Evolutionary conservation across 345 rosid species (phyloP), one percentile per base, ranked within the genome.

Genomic region (Crucihimalaya himalaica): DNA sequence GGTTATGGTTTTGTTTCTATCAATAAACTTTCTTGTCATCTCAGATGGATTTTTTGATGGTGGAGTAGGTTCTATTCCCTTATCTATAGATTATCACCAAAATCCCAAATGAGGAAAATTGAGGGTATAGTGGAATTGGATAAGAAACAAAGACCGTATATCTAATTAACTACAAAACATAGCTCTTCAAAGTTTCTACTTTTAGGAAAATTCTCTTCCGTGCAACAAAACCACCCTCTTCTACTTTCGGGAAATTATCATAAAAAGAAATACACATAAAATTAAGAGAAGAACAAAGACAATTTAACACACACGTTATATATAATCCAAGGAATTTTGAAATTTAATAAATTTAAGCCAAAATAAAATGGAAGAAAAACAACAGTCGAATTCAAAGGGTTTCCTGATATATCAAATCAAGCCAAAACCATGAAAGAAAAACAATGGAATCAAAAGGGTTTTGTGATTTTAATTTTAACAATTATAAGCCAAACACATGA

Each of bases 51-150:
- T 14, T 60, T 52, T 68, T 45, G n/a, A 66, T 65, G 54, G 55
- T 74, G 56, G 65, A 71, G 79, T 68, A 66, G 75, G 75, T 54
- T 73, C 56, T 46, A 40, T 67, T 72, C 59, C 59, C 73, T 71
- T 67, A 4, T 60, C 16, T 55, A 6, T 73, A 64, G 67, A 53
- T 61, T 34, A 73, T 58, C 58, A 57, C 19, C 34, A 6, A 73
- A 85, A 66, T 48, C 50, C 89, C 92, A 83, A 84, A 86, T 67
- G 79, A 75, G 89, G 92, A 81, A 86, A 89, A 77, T 71, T 75
- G 47, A 75, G 20, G n/a, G 31, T 34, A 14, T 46, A 76, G 50
- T 66, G 27, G 50, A 43, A 43, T 43, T 45, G 65, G 59, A 56
- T 35, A 53, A 61, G 35, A 76, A 69, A 53, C 45, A 54, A 54